These are phyloP conservation scores for Kodamaea restingae DNA, from an alignment of 805 yeast species.

Conservation along the genomic window DNA sequence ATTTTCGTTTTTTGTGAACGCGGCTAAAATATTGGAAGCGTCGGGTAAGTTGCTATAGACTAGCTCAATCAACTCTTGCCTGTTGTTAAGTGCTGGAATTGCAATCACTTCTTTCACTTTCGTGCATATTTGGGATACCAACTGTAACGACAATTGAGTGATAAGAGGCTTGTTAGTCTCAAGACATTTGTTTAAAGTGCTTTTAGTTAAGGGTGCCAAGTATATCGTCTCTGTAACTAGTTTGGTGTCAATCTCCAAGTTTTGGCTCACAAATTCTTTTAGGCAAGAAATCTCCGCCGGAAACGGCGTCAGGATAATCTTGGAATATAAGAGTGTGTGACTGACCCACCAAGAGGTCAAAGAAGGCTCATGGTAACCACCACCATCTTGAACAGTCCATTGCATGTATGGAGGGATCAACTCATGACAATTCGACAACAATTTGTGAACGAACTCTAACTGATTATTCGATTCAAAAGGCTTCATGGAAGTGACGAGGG, in stretches of 20 bases:
- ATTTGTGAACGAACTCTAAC: constrained; percentile 46
- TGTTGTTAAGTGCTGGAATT: constrained; percentile 13
- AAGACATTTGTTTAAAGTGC: constrained; percentile 56
- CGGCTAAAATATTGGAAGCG: constrained; percentile 38
- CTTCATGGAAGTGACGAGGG: constrained; percentile 59
- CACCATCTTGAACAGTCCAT: constrained; percentile 49
- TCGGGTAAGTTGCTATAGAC: constrained; percentile 46
- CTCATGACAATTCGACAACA: constrained; percentile 59
- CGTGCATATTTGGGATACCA: constrained; percentile 49
- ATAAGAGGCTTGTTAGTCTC: constrained; percentile 44
- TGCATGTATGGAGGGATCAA: constrained; percentile 67
- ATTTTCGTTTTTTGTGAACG: constrained; percentile 27
- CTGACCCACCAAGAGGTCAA: constrained; percentile 81
- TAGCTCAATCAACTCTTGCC: constrained; percentile 25
- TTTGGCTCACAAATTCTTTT: constrained; percentile 27
- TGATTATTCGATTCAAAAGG: constrained; percentile 79
- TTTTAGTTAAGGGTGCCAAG: constrained; percentile 61
- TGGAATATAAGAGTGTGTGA: constrained; percentile 56
- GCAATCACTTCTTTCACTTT: constrained; percentile 45
- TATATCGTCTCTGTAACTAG: constrained; percentile 52
- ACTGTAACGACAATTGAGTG: constrained; percentile 59
- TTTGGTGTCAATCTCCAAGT: constrained; percentile 25
- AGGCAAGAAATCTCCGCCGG: constrained; percentile 31
- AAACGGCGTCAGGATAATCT: constrained; percentile 53
- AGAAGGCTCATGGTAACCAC: constrained; percentile 76